phyloP scores from a whole-genome alignment of 164 flowering plant genomes.

The Chimonanthus praecox region DNA sequence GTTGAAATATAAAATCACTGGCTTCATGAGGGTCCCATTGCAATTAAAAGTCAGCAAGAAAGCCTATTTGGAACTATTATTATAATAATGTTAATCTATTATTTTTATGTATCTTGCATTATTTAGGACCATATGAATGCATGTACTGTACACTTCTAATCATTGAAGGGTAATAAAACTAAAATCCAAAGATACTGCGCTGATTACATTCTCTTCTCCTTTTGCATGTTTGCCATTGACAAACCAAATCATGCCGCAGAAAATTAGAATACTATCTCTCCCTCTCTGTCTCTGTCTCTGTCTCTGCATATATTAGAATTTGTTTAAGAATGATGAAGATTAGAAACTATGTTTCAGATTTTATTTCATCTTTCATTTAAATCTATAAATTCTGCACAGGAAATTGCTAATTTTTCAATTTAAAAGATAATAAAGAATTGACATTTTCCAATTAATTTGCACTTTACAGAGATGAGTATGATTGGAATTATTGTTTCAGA shows the following conservation, averaged over 20 bases:
- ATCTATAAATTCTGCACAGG: neutral
- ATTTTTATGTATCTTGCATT: neutral
- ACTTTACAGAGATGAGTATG: neutral
- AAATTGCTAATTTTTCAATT: neutral
- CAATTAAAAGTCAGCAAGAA: neutral
- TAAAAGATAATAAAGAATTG: neutral
- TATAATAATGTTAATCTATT: neutral
- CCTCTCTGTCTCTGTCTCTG: neutral
- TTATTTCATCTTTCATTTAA: neutral
- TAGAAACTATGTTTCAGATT: neutral
- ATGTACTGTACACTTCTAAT: conserved; percentile 1
- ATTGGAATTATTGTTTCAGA: neutral
- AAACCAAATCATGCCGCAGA: neutral
- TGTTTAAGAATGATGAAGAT: neutral
- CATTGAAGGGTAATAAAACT: conserved; percentile 1
- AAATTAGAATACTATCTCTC: neutral
- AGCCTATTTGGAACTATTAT: neutral
- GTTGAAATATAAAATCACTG: neutral
- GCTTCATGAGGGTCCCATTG: neutral
- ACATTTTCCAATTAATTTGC: neutral
- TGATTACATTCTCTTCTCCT: neutral
- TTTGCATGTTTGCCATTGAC: neutral
- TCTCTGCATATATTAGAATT: neutral
- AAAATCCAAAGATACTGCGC: neutral
- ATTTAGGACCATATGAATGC: neutral